Evolutionary conservation across 2,329 filamentous ascomycete genomes (phyloP).

Genomic region (Drechslerella dactyloides): DNA sequence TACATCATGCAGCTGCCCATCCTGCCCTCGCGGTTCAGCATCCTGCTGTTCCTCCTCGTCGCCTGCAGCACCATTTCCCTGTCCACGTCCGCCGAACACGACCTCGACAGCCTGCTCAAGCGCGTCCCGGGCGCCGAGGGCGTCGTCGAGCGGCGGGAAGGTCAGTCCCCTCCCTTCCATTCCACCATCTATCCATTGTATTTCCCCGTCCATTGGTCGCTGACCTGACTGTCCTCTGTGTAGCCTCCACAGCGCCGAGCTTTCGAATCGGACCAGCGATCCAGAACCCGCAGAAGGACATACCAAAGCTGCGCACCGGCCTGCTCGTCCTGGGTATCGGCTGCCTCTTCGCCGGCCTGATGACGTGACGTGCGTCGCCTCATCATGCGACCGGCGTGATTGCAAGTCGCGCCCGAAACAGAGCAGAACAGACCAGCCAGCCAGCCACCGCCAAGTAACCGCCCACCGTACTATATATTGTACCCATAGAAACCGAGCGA

Average conservation of each 20-base stretch:
- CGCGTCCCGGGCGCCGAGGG: conserved; percentile 34
- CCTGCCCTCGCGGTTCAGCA: conserved; percentile 28
- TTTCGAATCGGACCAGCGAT: conserved; percentile 43
- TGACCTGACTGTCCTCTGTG: background rate
- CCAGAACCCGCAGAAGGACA: conserved; percentile 42
- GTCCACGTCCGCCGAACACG: conserved; percentile 31
- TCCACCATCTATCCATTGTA: background rate
- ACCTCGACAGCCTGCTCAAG: conserved; percentile 34
- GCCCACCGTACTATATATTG: too few species aligned
- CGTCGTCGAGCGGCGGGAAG: conserved; percentile 41
- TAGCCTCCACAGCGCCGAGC: conserved; percentile 44
- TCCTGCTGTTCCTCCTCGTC: conserved; percentile 36
- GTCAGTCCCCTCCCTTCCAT: background rate
- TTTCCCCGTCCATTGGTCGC: background rate
- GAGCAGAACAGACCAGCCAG: too few species aligned
- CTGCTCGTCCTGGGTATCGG: conserved; percentile 37
- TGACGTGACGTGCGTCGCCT: conserved; percentile 33
- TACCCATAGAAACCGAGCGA: too few species aligned
- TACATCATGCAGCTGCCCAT: conserved; percentile 46
- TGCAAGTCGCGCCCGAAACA: too few species aligned
- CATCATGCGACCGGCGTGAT: background rate
- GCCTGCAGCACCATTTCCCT: conserved; percentile 36
- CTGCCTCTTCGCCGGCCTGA: conserved; percentile 44
- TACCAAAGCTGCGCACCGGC: conserved; percentile 45
- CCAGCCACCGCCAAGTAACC: too few species aligned